Evolutionary conservation across 176 grass and related monocot genomes (phyloP).

Genomic region (Otatea glauca): DNA sequence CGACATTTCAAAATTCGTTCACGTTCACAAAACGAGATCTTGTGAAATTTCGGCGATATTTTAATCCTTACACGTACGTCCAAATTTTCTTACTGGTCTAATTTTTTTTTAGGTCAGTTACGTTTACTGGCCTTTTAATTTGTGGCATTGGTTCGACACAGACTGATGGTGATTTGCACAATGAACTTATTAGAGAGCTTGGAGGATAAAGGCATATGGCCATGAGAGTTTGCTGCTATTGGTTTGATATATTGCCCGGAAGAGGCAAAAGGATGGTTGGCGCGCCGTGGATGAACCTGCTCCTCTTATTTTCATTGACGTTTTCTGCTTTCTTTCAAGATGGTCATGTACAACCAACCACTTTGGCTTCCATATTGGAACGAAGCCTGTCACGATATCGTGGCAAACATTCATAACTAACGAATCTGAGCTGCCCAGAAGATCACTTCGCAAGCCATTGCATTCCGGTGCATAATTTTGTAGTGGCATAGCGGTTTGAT

Average conservation of each 20-base stretch:
- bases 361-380: conserved; percentile 33
- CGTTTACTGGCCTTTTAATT: not conserved
- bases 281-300: conserved; percentile 40
- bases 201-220: not conserved
- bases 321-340: conserved; percentile 38
- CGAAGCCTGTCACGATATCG: conserved; percentile 3
- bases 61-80: too few relatives aligned
- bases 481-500: not conserved
- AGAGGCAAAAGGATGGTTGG: conserved; percentile 8
- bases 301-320: conserved; percentile 27
- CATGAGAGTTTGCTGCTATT: conserved; percentile 16
- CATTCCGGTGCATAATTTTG: not conserved
- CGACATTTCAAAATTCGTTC: too few relatives aligned
- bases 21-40: too few relatives aligned
- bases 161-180: not conserved
- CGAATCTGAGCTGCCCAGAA: conserved; percentile 27
- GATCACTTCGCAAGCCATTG: not conserved
- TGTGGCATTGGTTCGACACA: not conserved
- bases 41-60: too few relatives aligned
- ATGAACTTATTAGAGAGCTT: not conserved
- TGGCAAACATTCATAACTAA: conserved; percentile 58
- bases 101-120: too few relatives aligned
- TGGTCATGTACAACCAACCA: conserved; percentile 36
- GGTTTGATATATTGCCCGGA: conserved; percentile 8
- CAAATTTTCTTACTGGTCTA: too few relatives aligned